Conservation (phyloP, 768 basidiomycete genomes). For the Boletus edulis region DNA sequence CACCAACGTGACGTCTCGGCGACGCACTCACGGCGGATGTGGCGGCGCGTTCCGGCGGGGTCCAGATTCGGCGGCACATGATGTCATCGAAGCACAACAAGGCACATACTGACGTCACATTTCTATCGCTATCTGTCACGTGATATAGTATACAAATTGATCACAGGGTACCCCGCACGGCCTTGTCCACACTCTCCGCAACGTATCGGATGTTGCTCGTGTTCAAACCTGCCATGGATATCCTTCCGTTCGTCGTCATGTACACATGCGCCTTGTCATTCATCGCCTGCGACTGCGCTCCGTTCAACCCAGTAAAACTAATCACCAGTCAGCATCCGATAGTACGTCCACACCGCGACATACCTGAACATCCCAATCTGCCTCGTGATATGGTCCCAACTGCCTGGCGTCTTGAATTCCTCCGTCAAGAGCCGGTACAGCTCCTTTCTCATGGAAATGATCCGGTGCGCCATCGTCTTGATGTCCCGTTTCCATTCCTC, state of each 20-base stretch:
- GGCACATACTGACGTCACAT: constrained; percentile 30
- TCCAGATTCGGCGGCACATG: constrained; percentile 25
- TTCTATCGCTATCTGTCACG: not conserved
- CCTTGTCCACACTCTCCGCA: constrained; percentile 67
- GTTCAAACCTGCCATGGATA: constrained; percentile 95
- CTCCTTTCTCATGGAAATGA: constrained; percentile 87
- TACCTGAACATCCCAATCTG: constrained; percentile 99
- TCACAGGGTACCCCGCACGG: constrained; percentile 49
- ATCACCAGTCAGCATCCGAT: constrained; percentile 10
- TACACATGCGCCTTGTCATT: constrained; percentile 78
- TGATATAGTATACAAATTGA: not conserved
- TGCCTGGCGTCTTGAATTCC: constrained; percentile 82
- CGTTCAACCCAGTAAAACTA: constrained; percentile 83
- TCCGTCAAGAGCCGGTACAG: constrained; percentile 66
- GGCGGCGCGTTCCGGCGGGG: constrained; percentile 26
- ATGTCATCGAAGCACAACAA: constrained; percentile 26
- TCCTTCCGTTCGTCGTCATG: constrained; percentile 82
- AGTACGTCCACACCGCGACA: constrained; percentile 11
- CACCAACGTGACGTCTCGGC: constrained; percentile 15
- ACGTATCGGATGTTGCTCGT: constrained; percentile 73
- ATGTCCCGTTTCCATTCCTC: constrained; percentile 91
- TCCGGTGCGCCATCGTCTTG: constrained; percentile 70
- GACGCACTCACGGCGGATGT: constrained; percentile 21
- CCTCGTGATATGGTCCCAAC: constrained; percentile 92
- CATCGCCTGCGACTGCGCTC: constrained; percentile 63